phyloP scores from a whole-genome alignment of 2,329 filamentous ascomycete genomes.

The Aspergillus niger region DNA sequence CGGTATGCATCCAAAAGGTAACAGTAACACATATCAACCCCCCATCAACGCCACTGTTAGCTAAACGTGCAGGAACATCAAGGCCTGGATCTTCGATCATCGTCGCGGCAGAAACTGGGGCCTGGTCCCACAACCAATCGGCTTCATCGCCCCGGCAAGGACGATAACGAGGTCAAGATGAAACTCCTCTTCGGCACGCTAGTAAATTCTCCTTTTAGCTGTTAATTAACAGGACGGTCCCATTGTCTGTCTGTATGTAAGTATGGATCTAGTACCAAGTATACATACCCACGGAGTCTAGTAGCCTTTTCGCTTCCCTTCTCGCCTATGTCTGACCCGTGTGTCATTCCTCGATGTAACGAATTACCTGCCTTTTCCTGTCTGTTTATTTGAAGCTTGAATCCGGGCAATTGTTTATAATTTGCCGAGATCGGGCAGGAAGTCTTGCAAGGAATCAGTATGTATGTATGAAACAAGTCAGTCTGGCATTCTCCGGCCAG shows the following conservation, averaged over 20 bases:
- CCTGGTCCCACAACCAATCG: background rate
- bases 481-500: too few relatives aligned
- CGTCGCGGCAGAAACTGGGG: background rate
- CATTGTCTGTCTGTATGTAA: too few relatives aligned
- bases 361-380: background rate
- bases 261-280: too few relatives aligned
- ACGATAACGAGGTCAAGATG: background rate
- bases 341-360: background rate
- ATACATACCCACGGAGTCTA: too few relatives aligned
- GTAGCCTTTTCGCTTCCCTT: too few relatives aligned
- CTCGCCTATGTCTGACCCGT: background rate
- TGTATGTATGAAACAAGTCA: too few relatives aligned
- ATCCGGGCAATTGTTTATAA: background rate
- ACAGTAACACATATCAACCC: background rate
- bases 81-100: background rate
- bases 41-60: background rate
- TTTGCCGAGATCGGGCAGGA: too few relatives aligned
- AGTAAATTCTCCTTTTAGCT: background rate
- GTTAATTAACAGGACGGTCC: background rate
- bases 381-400: background rate
- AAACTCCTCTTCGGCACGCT: background rate
- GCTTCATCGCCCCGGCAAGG: background rate
- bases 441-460: too few relatives aligned
- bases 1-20: background rate
- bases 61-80: constrained; percentile 4